Evolutionary conservation across 2,329 filamentous ascomycete species (phyloP), one percentile per base, ranked within the genome.

Genomic region (Alternaria brassicicola): DNA sequence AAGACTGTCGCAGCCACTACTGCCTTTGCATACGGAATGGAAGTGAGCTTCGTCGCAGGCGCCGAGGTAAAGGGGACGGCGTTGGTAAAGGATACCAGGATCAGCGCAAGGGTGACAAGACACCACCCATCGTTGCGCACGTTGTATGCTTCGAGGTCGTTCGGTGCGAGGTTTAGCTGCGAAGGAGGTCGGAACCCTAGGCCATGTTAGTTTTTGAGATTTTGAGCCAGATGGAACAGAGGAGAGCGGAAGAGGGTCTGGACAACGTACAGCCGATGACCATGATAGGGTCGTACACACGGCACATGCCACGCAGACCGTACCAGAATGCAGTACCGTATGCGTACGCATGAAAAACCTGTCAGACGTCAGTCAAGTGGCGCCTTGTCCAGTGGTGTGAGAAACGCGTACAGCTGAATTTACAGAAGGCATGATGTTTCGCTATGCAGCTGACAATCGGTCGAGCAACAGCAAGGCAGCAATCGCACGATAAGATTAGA

Each of bases 301-400:
- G 66, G n/a, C 68, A 70, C 10, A 59, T 33, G 30, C 68, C 68
- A 25, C 68, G 66, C 15, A 70, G 59, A 23, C 61, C 63, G 30
- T 70, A 70, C 68, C 68, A 70, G 48, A 70, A 69, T 9, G 68
- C 66, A 8, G 68, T 70, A 47, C 68, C 66, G 46, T 70, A 70
- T 10, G 62, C 58, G 33, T 70, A 70, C 21, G 68, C 65, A 35
- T 68, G 65, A 33, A 70, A 70, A 6, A 70, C 54, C 66, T 70
- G 8, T 15, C 3, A 6, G 17, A 7, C 0, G n/a, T 10, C 12
- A 47, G 55, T 43, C 13, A 17, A 17, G 13, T 26, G 3, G 1
- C 4, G n/a, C 31, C 6, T 35, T 17, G 7, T 7, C 8, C 15
- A 25, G 6, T 26, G 1, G 9, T 23, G 23, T 23, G 26, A n/a